phyloP scores from a whole-genome alignment of 2,329 filamentous ascomycete genomes.

The Penicillium corylophilum region DNA sequence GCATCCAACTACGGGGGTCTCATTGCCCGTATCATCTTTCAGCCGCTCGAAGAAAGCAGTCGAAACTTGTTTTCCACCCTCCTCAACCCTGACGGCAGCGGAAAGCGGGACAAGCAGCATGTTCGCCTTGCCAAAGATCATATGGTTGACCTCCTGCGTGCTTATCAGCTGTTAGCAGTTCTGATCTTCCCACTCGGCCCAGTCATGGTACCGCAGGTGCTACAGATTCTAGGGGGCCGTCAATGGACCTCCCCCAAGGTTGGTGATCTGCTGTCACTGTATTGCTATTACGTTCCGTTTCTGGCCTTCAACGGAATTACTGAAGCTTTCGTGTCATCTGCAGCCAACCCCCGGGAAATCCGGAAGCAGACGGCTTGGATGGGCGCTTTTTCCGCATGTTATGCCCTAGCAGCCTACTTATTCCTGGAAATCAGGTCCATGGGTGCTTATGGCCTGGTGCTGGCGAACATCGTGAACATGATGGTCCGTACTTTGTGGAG shows the following conservation, averaged over 20 bases:
- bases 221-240: conserved; percentile 72
- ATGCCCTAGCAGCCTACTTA: conserved; percentile 71
- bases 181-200: conserved; percentile 71
- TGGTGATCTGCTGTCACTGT: conserved; percentile 69
- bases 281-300: conserved; percentile 91
- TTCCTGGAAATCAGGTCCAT: conserved; percentile 68
- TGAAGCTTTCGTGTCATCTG: conserved; percentile 89
- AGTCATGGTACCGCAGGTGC: conserved; percentile 67
- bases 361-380: conserved; percentile 80
- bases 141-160: conserved; percentile 57
- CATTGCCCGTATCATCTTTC: conserved; percentile 83
- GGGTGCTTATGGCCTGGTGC: conserved; percentile 78
- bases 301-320: conserved; percentile 87
- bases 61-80: conserved; percentile 85
- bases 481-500: conserved; percentile 80
- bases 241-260: conserved; percentile 75
- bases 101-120: conserved; percentile 16
- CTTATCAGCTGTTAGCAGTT: conserved; percentile 73
- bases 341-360: conserved; percentile 73
- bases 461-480: conserved; percentile 91
- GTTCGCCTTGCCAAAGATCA: conserved; percentile 33
- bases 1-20: conserved; percentile 94
- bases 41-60: conserved; percentile 91
- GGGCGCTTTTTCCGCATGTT: conserved; percentile 74
- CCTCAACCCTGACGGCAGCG: conserved; percentile 49